Percentiles rank a stretch among this genome's conserved stretches.
phyloP scores from a whole-genome alignment of 2,329 filamentous ascomycete species.

The Pseudogymnoascus sp. region DNA sequence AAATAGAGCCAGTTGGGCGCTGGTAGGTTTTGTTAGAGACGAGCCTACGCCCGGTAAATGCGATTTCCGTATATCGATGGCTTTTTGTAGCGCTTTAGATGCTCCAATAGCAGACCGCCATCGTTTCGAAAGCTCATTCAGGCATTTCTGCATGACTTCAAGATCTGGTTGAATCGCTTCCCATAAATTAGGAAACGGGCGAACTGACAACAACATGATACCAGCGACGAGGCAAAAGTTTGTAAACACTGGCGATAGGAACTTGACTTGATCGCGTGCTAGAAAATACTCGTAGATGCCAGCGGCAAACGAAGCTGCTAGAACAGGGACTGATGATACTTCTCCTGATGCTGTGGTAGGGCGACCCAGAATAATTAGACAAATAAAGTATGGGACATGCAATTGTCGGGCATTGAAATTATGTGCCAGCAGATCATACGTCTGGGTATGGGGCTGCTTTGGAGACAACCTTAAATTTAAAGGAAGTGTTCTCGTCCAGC shows the following conservation, averaged over 20 bases:
- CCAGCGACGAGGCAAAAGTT: slow-evolving; percentile 34
- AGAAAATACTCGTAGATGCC: slow-evolving; percentile 38
- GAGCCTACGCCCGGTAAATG: background rate
- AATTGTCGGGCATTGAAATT: slow-evolving; percentile 35
- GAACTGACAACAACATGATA: background rate
- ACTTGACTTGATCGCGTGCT: slow-evolving; percentile 36
- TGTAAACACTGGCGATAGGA: slow-evolving; percentile 36
- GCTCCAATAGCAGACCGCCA: background rate
- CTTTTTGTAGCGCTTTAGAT: background rate
- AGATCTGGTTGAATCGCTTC: background rate
- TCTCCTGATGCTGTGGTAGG: slow-evolving; percentile 17
- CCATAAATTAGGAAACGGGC: background rate
- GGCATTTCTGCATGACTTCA: background rate
- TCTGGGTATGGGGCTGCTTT: background rate
- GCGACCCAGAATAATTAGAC: slow-evolving; percentile 33
- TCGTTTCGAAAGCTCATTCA: background rate
- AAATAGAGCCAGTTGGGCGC: background rate
- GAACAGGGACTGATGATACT: slow-evolving; percentile 31
- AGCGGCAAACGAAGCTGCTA: slow-evolving; percentile 36
- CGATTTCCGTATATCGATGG: background rate
- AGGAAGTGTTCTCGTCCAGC: slow-evolving; percentile 32
- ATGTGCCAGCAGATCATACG: slow-evolving; percentile 16
- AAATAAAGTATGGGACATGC: slow-evolving; percentile 33
- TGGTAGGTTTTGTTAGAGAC: background rate
- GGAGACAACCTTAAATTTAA: slow-evolving; percentile 24